These are phyloP conservation scores for Hansenula sp. DNA, from an alignment of 1,139 yeast species.

Conservation along the genomic window DNA sequence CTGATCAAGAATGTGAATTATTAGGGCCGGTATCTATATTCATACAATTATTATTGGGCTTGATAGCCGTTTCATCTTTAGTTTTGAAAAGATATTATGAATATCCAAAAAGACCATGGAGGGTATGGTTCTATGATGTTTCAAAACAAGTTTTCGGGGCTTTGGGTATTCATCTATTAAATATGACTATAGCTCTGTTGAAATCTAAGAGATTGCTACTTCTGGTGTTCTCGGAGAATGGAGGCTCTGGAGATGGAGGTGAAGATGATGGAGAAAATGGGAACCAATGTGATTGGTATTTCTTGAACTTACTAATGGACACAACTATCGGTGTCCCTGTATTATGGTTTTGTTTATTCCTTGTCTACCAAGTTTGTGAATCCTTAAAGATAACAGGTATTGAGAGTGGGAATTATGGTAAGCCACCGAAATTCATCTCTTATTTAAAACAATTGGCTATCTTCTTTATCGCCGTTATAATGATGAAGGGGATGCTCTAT, in stretches of 20 bases:
- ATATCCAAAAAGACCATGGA: slow-evolving; percentile 82
- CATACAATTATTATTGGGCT: slow-evolving; percentile 67
- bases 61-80: slow-evolving; percentile 69
- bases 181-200: slow-evolving; percentile 66
- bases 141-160: slow-evolving; percentile 89
- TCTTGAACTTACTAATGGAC: slow-evolving; percentile 80
- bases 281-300: slow-evolving; percentile 88
- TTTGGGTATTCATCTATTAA: slow-evolving; percentile 74
- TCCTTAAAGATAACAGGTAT: slow-evolving; percentile 51
- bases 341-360: slow-evolving; percentile 50
- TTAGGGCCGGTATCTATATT: slow-evolving; percentile 69
- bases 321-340: slow-evolving; percentile 95
- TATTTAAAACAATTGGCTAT: slow-evolving; percentile 72
- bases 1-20: slow-evolving; percentile 47
- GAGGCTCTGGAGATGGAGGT: too few species aligned
- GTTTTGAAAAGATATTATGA: slow-evolving; percentile 76
- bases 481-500: slow-evolving; percentile 54
- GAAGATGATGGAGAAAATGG: slow-evolving; percentile 30
- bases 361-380: slow-evolving; percentile 46
- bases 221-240: neutral
- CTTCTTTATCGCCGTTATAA: slow-evolving; percentile 54
- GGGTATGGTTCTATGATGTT: slow-evolving; percentile 86
- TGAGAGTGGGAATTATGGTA: slow-evolving; percentile 82
- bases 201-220: slow-evolving; percentile 28
- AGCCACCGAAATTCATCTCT: slow-evolving; percentile 61